phyloP scores from a whole-genome alignment of 2,329 filamentous ascomycete genomes.

The Gyromitra esculenta region DNA sequence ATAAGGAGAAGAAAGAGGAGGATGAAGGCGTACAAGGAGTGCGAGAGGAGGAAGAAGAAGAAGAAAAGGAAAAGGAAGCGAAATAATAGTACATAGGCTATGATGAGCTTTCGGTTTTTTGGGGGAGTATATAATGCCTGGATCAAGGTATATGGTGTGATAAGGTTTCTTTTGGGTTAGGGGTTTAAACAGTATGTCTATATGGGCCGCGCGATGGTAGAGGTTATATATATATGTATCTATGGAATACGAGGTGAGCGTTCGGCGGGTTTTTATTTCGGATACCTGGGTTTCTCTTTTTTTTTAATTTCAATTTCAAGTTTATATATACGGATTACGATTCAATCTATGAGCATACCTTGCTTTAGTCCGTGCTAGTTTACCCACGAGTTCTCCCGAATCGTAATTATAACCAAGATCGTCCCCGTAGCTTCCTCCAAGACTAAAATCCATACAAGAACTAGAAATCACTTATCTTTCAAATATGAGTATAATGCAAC shows the following conservation, averaged over 20 bases:
- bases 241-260: not conserved
- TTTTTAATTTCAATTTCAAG: not conserved
- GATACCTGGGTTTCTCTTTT: not conserved
- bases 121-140: not conserved
- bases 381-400: too few species aligned
- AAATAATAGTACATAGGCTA: not conserved
- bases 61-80: not conserved
- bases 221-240: not conserved
- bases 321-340: slow-evolving; percentile 9
- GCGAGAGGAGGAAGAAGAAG: slow-evolving; percentile 1
- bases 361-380: too few species aligned
- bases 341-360: not conserved
- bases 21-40: not conserved
- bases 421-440: too few species aligned
- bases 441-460: too few species aligned
- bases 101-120: not conserved
- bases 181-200: not conserved
- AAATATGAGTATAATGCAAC: not conserved
- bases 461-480: too few species aligned
- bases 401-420: too few species aligned
- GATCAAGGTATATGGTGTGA: too few species aligned
- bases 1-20: slow-evolving; percentile 58
- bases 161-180: slow-evolving; percentile 2
- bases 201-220: not conserved
- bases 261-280: slow-evolving; percentile 5